These are phyloP conservation scores for Phaeosphaeria sp. DNA, from an alignment of 2,329 filamentous ascomycete genomes.

Conservation along the genomic window DNA sequence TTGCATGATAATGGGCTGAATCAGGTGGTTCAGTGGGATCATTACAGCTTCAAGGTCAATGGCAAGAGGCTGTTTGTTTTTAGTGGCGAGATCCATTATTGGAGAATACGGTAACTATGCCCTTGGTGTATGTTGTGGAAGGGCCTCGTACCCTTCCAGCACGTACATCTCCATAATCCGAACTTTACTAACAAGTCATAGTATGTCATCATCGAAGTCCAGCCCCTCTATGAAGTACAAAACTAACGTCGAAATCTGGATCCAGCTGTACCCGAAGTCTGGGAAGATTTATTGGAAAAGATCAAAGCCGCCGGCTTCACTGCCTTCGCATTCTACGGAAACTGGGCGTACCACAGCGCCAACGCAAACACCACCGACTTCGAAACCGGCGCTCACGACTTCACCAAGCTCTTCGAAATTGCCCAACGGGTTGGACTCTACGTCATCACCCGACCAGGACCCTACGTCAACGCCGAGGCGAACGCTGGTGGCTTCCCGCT, in stretches of 20 bases:
- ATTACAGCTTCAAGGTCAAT: conserved; percentile 61
- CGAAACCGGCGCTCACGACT: conserved; percentile 60
- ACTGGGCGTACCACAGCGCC: conserved; percentile 59
- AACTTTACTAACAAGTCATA: not conserved
- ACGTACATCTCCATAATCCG: not conserved
- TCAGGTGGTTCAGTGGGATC: conserved; percentile 60
- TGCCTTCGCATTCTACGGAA: conserved; percentile 56
- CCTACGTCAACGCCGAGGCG: conserved; percentile 70
- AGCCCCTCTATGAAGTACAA: not conserved
- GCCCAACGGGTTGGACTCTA: conserved; percentile 63
- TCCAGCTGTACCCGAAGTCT: conserved; percentile 56
- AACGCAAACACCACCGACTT: conserved; percentile 58
- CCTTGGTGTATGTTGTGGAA: too few relatives aligned
- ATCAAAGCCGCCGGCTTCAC: conserved; percentile 61
- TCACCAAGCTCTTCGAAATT: conserved; percentile 60
- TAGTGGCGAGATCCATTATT: conserved; percentile 63
- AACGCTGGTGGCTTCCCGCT: conserved; percentile 68
- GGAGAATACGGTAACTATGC: conserved; percentile 19
- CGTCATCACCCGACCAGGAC: conserved; percentile 64
- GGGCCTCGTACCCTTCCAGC: too few relatives aligned
- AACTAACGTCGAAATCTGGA: conserved; percentile 34
- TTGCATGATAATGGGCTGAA: conserved; percentile 58
- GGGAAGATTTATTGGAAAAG: conserved; percentile 60
- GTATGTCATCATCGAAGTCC: not conserved
- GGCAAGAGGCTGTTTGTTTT: conserved; percentile 61